A percentile compares a stretch with the other conserved stretches of the same genome.
Conservation (phyloP, 176 grass and related monocot genomes). For the Carex cristatella region DNA sequence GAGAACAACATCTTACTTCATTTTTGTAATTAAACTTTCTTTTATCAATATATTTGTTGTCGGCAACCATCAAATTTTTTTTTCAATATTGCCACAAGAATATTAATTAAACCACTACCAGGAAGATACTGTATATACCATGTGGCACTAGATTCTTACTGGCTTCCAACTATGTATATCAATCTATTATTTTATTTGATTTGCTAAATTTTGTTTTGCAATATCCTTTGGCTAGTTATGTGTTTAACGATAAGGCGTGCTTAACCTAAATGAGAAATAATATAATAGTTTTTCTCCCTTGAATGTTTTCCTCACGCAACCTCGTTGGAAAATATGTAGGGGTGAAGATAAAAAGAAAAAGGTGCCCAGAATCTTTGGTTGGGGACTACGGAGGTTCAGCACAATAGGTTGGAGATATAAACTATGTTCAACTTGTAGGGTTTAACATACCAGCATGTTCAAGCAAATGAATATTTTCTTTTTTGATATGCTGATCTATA, state of each 20-base stretch:
- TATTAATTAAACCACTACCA: neutral
- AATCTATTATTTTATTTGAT: neutral
- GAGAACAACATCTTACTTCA: too few species aligned
- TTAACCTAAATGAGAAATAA: neutral
- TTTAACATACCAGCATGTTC: neutral
- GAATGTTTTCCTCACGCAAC: neutral
- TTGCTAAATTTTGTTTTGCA: neutral
- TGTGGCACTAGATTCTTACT: neutral
- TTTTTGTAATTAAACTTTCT: too few species aligned
- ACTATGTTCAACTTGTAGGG: neutral
- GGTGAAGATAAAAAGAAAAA: conserved; percentile 54
- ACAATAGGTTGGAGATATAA: conserved; percentile 59
- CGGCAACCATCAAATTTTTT: too few species aligned
- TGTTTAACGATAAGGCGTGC: neutral
- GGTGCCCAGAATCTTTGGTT: conserved; percentile 51
- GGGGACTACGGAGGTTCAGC: conserved; percentile 90
- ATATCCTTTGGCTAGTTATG: neutral
- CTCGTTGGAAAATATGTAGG: neutral
- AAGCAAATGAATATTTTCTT: neutral
- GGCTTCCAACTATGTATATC: neutral
- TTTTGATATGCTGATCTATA: neutral
- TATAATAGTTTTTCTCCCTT: conserved; percentile 1
- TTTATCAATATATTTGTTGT: too few species aligned
- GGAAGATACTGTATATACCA: neutral
- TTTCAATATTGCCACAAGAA: neutral